Percentiles rank a stretch among this genome's conserved stretches.
phyloP scores from a whole-genome alignment of 305 asterid genomes.

The Solanum hybrid region DNA sequence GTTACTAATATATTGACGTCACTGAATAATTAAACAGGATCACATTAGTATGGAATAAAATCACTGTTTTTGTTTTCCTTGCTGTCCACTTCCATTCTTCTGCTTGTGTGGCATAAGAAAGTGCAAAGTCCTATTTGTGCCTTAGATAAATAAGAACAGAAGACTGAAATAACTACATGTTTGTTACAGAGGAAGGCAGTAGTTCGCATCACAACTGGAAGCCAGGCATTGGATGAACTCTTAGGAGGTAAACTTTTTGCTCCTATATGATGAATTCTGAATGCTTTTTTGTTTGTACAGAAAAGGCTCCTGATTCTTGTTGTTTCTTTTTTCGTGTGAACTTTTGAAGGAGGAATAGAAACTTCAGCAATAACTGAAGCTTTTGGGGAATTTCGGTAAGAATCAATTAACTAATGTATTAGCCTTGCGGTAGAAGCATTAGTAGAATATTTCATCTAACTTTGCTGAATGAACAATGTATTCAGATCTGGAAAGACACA shows the following conservation, averaged over 20 bases:
- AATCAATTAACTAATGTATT: not conserved
- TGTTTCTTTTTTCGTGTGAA: not conserved
- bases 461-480: not conserved
- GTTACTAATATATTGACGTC: not conserved
- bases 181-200: constrained; percentile 67
- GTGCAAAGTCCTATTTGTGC: not conserved
- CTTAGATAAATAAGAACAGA: not conserved
- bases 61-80: not conserved
- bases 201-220: constrained; percentile 86
- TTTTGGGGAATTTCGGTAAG: constrained; percentile 93
- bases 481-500: constrained; percentile 97
- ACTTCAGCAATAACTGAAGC: constrained; percentile 83
- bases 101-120: not conserved
- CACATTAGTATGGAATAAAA: not conserved
- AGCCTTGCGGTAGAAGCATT: not conserved
- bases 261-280: not conserved
- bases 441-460: constrained; percentile 9
- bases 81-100: not conserved
- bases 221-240: constrained; percentile 93
- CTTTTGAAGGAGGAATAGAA: constrained; percentile 70
- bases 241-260: constrained; percentile 51
- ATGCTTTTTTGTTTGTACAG: not conserved
- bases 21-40: not conserved
- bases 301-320: not conserved
- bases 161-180: not conserved